phyloP scores from a whole-genome alignment of 148 eudicot species.

The Dianthus caryophyllus region DNA sequence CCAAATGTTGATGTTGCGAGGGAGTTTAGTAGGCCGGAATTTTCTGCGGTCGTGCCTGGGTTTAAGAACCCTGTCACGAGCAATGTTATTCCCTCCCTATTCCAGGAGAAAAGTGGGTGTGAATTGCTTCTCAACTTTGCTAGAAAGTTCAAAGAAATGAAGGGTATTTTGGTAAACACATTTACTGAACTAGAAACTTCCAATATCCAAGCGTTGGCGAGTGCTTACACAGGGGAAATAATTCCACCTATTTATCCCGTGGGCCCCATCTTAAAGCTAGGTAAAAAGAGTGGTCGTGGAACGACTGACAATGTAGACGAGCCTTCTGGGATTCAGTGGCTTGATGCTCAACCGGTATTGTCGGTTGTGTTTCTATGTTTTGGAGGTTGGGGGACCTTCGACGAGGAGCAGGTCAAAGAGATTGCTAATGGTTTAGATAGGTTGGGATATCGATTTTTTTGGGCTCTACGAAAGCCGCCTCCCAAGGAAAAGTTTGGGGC shows the following conservation, averaged over 20 bases:
- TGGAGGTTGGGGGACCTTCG: not conserved
- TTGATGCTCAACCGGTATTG: not conserved
- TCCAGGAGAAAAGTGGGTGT: not conserved
- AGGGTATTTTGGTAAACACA: conserved; percentile 8
- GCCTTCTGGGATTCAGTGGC: not conserved
- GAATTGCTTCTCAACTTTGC: not conserved
- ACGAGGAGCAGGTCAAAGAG: not conserved
- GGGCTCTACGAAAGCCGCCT: conserved; percentile 1
- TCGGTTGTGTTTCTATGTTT: not conserved
- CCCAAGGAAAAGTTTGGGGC: not conserved
- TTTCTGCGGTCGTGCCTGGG: not conserved
- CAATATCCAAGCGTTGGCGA: not conserved
- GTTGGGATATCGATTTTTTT: not conserved
- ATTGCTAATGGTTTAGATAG: not conserved
- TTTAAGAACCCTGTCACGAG: conserved; percentile 6
- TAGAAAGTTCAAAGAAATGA: not conserved
- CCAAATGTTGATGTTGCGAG: conserved; percentile 1
- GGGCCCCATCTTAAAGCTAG: not conserved
- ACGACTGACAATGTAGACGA: not conserved
- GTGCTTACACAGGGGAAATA: not conserved
- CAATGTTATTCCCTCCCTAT: not conserved
- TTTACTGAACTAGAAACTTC: not conserved
- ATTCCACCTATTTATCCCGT: conserved; percentile 2
- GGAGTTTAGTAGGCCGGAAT: not conserved
- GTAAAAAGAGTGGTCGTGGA: not conserved